phyloP scores from a whole-genome alignment of 2,329 filamentous ascomycete species.

The Cordyceps militaris region DNA sequence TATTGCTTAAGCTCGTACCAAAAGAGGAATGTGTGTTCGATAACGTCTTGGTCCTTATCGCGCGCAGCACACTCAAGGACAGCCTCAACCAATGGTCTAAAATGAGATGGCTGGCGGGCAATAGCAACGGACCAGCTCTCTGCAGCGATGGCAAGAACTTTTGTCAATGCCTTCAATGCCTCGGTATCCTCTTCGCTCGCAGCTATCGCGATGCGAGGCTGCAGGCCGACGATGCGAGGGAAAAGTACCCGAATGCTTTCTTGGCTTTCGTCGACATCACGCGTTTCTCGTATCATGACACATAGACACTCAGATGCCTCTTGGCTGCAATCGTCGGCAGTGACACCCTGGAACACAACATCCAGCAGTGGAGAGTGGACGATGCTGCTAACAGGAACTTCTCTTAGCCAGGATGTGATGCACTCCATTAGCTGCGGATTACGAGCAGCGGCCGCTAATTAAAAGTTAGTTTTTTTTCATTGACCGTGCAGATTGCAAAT shows the following conservation, averaged over 20 bases:
- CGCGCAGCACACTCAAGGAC: conserved; percentile 86
- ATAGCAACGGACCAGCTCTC: conserved; percentile 93
- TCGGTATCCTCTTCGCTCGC: conserved; percentile 79
- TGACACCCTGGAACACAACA: conserved; percentile 69
- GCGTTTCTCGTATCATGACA: conserved; percentile 83
- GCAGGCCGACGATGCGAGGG: conserved; percentile 69
- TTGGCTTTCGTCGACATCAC: conserved; percentile 86
- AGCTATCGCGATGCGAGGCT: conserved; percentile 66
- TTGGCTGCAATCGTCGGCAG: conserved; percentile 71
- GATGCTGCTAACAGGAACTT: conserved; percentile 77
- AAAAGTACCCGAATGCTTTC: conserved; percentile 76
- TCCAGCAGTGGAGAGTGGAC: conserved; percentile 80
- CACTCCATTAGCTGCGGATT: conserved; percentile 92
- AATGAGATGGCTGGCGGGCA: conserved; percentile 73
- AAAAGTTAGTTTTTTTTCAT: conserved; percentile 16
- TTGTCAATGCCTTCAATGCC: conserved; percentile 78
- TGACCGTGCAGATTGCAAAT: background rate
- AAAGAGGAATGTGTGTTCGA: conserved; percentile 90
- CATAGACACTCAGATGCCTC: conserved; percentile 89
- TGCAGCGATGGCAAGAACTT: conserved; percentile 86
- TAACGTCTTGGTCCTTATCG: conserved; percentile 83
- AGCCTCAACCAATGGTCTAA: conserved; percentile 78
- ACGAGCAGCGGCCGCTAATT: conserved; percentile 62
- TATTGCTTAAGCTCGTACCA: conserved; percentile 99
- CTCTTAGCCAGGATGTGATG: conserved; percentile 92